Evolutionary conservation across 2,329 filamentous ascomycete genomes (phyloP), one percentile per base, ranked within the genome.

Genomic region (Cordyceps fumosorosea): DNA sequence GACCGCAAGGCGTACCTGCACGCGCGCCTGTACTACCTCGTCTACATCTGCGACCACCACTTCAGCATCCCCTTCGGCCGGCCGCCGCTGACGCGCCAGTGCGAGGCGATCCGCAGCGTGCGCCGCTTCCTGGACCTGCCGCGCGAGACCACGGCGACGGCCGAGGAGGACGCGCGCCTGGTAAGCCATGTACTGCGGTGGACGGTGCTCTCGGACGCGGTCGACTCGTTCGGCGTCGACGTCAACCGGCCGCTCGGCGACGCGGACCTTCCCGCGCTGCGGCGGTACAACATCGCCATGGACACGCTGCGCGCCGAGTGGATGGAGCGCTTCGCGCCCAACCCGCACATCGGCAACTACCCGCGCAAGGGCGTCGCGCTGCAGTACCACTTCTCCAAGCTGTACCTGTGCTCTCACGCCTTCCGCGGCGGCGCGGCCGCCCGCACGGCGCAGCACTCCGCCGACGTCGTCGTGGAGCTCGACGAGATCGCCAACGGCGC

Each of bases 21-120:
- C 18, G 79, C 83, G 8, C 76, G 84, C 26, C 72, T 88, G 5
- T 88, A 84, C 83, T 87, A 86, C 69, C 68, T 71, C 64, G 67
- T 73, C 0, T 72, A 71, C 56, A 68, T 72, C 0, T 73, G 71
- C 62, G 70, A 73, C 20, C 71, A 70, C 40, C 72, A 73, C 51
- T 71, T 72, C 58, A 71, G 69, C 48, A 71, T 73, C 48, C 70
- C 70, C 3, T 73, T 72, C 40, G 70, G 71, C 1, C 67, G 72
- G 2, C 71, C 72, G 14, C 68, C 71, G 0, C 69, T 71, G 63
- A 71, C 72, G 58, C 32, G 68, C 62, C 22, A 64, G 63, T 47
- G 66, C 57, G 29, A 66, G 51, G 18, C 65, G 62, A 40, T 65
- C 12, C 66, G 69, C 10, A 63, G 66, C 29, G 69, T 69, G 40